phyloP scores from a whole-genome alignment of 2,329 filamentous ascomycete species.

The Fusarium chlamydosporum region DNA sequence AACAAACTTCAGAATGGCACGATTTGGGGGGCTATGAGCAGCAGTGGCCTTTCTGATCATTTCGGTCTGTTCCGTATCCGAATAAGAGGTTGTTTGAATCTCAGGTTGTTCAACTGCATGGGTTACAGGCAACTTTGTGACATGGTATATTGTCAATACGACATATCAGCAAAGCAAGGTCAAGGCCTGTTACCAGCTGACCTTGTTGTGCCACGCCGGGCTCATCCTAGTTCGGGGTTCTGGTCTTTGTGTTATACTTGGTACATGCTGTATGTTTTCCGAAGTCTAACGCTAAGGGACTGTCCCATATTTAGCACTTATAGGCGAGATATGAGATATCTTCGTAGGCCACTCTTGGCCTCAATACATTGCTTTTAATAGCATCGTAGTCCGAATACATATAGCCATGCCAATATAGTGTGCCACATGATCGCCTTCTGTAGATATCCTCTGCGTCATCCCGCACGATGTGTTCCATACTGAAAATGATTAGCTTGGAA shows the following conservation, averaged over 20 bases:
- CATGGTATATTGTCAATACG: neutral
- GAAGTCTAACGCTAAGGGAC: neutral
- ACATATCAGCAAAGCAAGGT: neutral
- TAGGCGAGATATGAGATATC: neutral
- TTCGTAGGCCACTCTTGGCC: too few relatives aligned
- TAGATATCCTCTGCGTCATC: neutral
- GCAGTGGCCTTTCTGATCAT: neutral
- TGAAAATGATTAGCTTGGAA: slow-evolving; percentile 2
- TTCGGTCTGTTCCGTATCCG: neutral
- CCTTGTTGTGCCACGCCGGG: neutral
- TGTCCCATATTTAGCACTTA: neutral
- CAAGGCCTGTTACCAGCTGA: neutral
- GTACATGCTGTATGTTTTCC: neutral
- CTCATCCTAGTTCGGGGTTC: neutral
- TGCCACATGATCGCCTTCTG: neutral
- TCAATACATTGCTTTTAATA: neutral
- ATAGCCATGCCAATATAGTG: neutral
- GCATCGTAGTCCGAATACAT: neutral
- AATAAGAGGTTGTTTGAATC: slow-evolving; percentile 9
- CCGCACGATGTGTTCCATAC: neutral
- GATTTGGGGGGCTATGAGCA: neutral
- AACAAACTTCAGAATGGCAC: slow-evolving; percentile 13
- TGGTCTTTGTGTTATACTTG: neutral
- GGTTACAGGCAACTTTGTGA: neutral
- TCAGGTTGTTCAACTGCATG: neutral